phyloP scores from a whole-genome alignment of 2,329 filamentous ascomycete genomes.

The Hypocreales sp. region DNA sequence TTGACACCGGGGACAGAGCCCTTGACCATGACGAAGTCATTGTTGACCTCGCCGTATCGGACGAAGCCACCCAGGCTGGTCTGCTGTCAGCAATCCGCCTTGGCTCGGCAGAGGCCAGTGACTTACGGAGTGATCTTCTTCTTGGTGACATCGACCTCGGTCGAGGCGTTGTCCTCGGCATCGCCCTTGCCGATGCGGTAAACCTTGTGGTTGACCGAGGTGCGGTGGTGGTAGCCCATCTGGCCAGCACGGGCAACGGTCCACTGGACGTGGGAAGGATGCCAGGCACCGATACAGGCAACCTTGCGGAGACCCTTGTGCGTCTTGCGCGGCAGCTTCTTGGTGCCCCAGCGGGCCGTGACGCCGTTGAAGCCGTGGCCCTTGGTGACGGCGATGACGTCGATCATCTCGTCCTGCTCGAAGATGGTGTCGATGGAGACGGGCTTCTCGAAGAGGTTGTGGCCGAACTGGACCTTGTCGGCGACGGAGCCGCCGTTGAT shows the following conservation, averaged over 20 bases:
- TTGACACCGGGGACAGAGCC: slow-evolving; percentile 94
- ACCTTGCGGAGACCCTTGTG: slow-evolving; percentile 99
- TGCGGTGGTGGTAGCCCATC: slow-evolving; percentile 99
- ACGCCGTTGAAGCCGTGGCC: slow-evolving; percentile 98
- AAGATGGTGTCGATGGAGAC: slow-evolving; percentile 88
- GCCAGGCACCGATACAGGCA: slow-evolving; percentile 99
- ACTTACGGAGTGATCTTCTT: slow-evolving; percentile 99
- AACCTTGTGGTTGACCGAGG: slow-evolving; percentile 99
- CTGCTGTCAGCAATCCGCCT: slow-evolving; percentile 83
- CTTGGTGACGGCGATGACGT: slow-evolving; percentile 98
- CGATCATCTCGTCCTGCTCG: slow-evolving; percentile 99
- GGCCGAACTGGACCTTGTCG: slow-evolving; percentile 94
- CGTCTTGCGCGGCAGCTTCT: slow-evolving; percentile 99
- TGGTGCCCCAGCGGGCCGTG: slow-evolving; percentile 96
- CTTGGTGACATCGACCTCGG: slow-evolving; percentile 94
- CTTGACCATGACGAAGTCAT: slow-evolving; percentile 98
- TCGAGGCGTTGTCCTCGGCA: slow-evolving; percentile 85
- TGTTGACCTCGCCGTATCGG: slow-evolving; percentile 98
- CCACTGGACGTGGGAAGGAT: slow-evolving; percentile 99
- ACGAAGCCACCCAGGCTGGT: slow-evolving; percentile 99
- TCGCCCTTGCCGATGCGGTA: slow-evolving; percentile 94
- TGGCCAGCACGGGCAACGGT: slow-evolving; percentile 99
- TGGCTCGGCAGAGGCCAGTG: slow-evolving; percentile 53
- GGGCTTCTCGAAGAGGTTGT: slow-evolving; percentile 98
- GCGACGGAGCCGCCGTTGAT: slow-evolving; percentile 92